A percentile compares a stretch with the other conserved stretches of the same genome.
Conservation (phyloP, 495 filamentous ascomycete genomes). For the Baudoinia panamericana region DNA sequence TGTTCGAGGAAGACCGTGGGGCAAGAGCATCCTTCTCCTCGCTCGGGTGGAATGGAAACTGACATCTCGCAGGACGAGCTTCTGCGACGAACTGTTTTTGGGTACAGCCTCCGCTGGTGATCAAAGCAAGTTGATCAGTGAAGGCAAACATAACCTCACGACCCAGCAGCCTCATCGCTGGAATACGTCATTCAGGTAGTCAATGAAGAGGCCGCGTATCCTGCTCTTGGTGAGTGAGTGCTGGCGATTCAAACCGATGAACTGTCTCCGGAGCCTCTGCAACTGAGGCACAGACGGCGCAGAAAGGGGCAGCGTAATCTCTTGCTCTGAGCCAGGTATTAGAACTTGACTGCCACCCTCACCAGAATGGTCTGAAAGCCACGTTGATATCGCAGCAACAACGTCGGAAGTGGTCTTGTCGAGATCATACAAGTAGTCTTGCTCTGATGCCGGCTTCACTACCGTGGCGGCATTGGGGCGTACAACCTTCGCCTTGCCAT, state of each 20-base stretch:
- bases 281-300: constrained; percentile 52
- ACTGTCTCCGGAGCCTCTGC: constrained; percentile 74
- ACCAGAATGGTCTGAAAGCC: constrained; percentile 52
- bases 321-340: constrained; percentile 28
- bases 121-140: neutral
- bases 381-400: constrained; percentile 58
- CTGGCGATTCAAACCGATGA: constrained; percentile 63
- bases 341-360: constrained; percentile 42
- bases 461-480: constrained; percentile 73
- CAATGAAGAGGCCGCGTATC: constrained; percentile 56
- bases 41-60: constrained; percentile 2
- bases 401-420: constrained; percentile 77
- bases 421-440: constrained; percentile 71
- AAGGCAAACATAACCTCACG: no score
- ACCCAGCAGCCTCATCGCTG: constrained; percentile 2
- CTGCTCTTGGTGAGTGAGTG: constrained; percentile 40
- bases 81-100: constrained; percentile 66
- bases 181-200: constrained; percentile 59
- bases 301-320: constrained; percentile 29
- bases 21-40: constrained; percentile 35
- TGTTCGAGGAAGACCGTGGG: constrained; percentile 81
- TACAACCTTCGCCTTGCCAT: constrained; percentile 42
- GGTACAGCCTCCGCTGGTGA: constrained; percentile 45
- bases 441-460: constrained; percentile 51
- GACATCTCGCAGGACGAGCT: constrained; percentile 25